Base-by-base conservation (phyloP, 495 filamentous ascomycete species). In the Aspergillus sparsus region DNA sequence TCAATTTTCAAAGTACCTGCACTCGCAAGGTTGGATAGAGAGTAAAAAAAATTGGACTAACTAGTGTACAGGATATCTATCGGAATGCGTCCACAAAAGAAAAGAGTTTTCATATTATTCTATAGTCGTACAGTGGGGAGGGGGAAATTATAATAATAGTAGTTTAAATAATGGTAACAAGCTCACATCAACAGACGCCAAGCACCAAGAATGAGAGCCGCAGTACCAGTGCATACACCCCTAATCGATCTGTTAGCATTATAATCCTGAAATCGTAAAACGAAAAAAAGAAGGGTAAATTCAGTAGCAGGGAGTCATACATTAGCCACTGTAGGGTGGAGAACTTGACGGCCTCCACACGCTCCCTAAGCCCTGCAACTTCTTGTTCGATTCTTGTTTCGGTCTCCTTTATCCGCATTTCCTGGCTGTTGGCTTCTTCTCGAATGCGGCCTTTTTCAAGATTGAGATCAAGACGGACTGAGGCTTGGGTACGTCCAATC, bases 331-430 rank as follows among this genome's bases (percentile, higher is more conserved):
- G 95, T 70, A 99, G 72, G 47, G 95, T 98, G 65, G 89, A 89
- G 73, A 98, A 98, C 78, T 99, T 98, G 61, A 99, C 94, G 57
- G 89, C 91, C 79, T 98, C 95, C 35, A 99, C 80, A 74, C 93
- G 85, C 77, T 97, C 94, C 61, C 91, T 79, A 64, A 99, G 71
- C 18, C 88, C 89, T 21, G 94, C 94, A 42, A 94, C 92, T 77
- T 98, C 94, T 77, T 97, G 94, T 79, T 99, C 94, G 74, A 99
- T 98, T 71, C 94, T 84, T 49, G 92, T 96, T 75, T 99, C 94
- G 15, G 95, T 98, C 81, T 99, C 94, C 79, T 96, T 97, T 64
- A 99, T 92, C 77, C 96, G 96, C 77, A 99, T 82, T 76, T 98
- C 94, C 78, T 98, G 94, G 64, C 90, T 89, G 66, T 96, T 96